Evolutionary conservation across 129 eudicot species (phyloP).

Genomic region (Saussurea involucrata): DNA sequence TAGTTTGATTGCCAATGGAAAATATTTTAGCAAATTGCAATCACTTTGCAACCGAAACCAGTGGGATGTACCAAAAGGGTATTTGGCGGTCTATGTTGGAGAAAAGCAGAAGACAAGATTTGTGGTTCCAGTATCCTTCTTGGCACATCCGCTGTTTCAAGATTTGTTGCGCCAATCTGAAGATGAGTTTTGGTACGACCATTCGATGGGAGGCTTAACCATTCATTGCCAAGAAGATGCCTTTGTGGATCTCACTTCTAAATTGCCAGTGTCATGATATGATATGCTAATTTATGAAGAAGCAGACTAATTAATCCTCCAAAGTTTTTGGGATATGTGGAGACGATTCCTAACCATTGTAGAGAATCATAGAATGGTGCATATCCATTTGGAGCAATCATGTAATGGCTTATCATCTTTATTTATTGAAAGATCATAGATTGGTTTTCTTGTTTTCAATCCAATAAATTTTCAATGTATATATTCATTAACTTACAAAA

Average conservation of each 20-base stretch:
- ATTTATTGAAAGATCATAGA: neutral
- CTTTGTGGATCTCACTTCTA: slow-evolving; percentile 45
- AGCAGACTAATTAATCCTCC: neutral
- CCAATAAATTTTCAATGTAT: neutral
- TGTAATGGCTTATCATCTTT: neutral
- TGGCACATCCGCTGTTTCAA: slow-evolving; percentile 50
- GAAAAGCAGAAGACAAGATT: slow-evolving; percentile 42
- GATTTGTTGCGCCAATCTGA: slow-evolving; percentile 44
- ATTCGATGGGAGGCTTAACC: slow-evolving; percentile 65
- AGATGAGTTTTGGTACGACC: slow-evolving; percentile 58
- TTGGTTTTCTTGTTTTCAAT: neutral
- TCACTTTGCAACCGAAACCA: slow-evolving; percentile 5
- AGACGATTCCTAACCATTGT: slow-evolving; percentile 13
- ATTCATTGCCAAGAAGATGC: slow-evolving; percentile 61
- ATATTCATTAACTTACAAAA: neutral
- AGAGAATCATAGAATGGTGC: slow-evolving; percentile 13
- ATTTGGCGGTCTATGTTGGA: slow-evolving; percentile 56
- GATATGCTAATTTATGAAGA: neutral
- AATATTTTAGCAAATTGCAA: slow-evolving; percentile 32
- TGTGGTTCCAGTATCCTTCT: slow-evolving; percentile 48
- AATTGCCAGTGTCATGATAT: slow-evolving; percentile 13
- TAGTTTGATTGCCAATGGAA: slow-evolving; percentile 15
- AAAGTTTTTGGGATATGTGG: slow-evolving; percentile 4
- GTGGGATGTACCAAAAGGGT: slow-evolving; percentile 46
- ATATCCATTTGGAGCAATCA: neutral